phyloP scores from a whole-genome alignment of 2,329 filamentous ascomycete genomes.

The Venturia asperata region DNA sequence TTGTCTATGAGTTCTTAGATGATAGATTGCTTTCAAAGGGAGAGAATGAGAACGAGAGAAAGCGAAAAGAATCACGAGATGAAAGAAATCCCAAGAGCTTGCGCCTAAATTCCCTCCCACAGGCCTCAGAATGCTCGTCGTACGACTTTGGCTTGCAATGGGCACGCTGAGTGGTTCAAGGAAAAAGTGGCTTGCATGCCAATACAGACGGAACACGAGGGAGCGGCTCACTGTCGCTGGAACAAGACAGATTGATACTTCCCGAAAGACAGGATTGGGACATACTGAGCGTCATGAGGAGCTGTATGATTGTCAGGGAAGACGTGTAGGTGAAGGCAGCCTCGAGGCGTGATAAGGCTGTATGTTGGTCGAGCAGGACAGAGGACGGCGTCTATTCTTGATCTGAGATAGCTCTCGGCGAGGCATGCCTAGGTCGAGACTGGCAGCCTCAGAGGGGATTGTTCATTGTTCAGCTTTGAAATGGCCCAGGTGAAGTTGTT shows the following conservation, averaged over 20 bases:
- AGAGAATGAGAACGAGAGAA: background rate
- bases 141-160: conserved; percentile 4
- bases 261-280: background rate
- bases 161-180: background rate
- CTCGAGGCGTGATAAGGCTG: too few relatives aligned
- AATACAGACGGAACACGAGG: conserved; percentile 2
- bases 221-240: background rate
- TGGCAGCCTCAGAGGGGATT: too few relatives aligned
- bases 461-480: too few relatives aligned
- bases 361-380: too few relatives aligned
- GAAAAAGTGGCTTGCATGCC: conserved; percentile 4
- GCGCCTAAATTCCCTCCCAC: background rate
- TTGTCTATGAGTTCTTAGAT: background rate
- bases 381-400: too few relatives aligned
- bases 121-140: background rate
- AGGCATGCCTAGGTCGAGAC: too few relatives aligned
- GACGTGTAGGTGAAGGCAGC: background rate
- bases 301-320: background rate
- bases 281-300: background rate
- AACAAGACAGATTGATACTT: background rate
- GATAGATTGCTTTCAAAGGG: background rate
- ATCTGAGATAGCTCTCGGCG: too few relatives aligned
- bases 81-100: background rate
- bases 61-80: background rate
- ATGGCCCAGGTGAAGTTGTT: background rate